These are phyloP conservation scores for Pestalotiopsis sp. DNA, from an alignment of 2,329 filamentous ascomycete genomes.

Conservation along the genomic window DNA sequence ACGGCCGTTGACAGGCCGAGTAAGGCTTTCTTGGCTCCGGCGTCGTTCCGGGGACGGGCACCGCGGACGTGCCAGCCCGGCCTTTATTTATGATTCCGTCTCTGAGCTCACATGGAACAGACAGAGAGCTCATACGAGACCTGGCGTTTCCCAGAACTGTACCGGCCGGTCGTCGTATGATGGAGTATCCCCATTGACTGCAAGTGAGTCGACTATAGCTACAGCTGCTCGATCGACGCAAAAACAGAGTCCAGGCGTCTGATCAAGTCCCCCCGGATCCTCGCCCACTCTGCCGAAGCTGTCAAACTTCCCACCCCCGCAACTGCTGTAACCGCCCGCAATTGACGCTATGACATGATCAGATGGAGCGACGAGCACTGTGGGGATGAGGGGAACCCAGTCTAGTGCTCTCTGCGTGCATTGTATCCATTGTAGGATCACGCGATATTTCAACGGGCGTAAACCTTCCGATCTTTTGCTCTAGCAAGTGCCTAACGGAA, in stretches of 20 bases:
- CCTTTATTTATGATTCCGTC: background rate
- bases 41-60: background rate
- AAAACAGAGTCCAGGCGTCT: background rate
- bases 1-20: background rate
- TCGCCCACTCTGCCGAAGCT: background rate
- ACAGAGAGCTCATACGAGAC: background rate
- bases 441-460: background rate
- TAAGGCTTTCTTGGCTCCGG: background rate
- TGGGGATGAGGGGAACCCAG: constrained; percentile 1
- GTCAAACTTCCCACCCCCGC: background rate
- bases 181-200: too few relatives aligned
- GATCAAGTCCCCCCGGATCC: background rate
- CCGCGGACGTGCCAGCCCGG: background rate
- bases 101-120: background rate
- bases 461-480: background rate
- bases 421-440: background rate
- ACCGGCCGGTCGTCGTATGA: background rate
- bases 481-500: background rate
- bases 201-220: background rate
- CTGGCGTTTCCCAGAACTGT: background rate
- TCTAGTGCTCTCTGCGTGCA: background rate
- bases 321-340: background rate
- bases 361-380: background rate
- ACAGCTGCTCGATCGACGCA: background rate
- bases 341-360: background rate